These are phyloP conservation scores for Cenchrus americanus DNA, from an alignment of 176 grass and related monocot genomes.

Conservation along the genomic window DNA sequence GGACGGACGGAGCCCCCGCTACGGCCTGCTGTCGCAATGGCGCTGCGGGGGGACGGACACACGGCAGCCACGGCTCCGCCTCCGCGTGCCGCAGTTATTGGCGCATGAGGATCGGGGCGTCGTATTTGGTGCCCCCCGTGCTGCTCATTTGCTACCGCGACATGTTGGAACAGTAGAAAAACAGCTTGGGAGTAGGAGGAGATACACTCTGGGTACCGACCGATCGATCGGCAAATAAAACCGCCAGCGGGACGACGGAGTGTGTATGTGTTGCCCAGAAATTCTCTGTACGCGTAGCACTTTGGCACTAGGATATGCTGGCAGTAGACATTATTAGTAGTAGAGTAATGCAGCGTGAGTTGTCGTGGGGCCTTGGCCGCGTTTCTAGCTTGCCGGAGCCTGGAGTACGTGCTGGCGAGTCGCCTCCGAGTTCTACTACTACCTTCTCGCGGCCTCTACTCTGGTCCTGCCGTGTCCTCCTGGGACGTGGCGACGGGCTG, in stretches of 20 bases:
- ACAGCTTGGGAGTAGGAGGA: too few relatives aligned
- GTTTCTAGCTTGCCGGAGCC: not conserved
- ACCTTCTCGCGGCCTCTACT: not conserved
- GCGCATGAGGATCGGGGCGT: not conserved
- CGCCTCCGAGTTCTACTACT: not conserved
- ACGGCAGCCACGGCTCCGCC: not conserved
- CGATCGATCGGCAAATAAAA: not conserved
- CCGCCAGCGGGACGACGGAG: not conserved
- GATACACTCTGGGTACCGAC: not conserved
- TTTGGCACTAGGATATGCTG: not conserved
- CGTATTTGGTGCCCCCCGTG: not conserved
- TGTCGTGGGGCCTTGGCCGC: not conserved
- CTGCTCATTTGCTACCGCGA: not conserved
- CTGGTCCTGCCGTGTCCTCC: not conserved
- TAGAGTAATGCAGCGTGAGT: constrained; percentile 30
- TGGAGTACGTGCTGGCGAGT: constrained; percentile 7
- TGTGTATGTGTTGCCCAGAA: not conserved
- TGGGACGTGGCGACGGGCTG: not conserved
- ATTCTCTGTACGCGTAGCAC: constrained; percentile 18
- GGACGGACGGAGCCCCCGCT: not conserved
- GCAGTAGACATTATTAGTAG: not conserved
- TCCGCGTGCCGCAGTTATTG: not conserved
- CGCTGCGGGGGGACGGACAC: too few relatives aligned
- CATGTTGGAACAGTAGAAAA: not conserved
- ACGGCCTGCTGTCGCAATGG: not conserved